These are phyloP conservation scores for Apiotrichum sp. DNA, from an alignment of 1,284 basidiomycete genomes.

Conservation along the genomic window DNA sequence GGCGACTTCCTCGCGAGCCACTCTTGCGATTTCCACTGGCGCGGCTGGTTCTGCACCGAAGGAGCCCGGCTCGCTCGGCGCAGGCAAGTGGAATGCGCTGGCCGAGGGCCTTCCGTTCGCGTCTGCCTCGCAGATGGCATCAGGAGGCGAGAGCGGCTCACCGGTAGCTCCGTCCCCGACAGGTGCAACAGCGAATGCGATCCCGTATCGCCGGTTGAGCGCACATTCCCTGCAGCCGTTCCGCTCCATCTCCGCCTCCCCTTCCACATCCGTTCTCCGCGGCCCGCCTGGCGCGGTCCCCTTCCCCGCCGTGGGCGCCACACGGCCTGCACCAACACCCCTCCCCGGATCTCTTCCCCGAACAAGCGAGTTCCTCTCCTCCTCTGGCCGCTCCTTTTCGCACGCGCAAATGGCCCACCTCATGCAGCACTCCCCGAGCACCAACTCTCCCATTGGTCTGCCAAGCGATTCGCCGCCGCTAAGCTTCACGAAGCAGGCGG, in stretches of 20 bases:
- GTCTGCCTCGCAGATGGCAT: not conserved
- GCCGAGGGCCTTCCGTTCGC: conserved; percentile 39
- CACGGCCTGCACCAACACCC: conserved; percentile 34
- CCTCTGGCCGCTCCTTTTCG: conserved; percentile 44
- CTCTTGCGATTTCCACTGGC: too few species aligned
- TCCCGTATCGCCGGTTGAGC: conserved; percentile 36
- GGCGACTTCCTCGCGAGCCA: not conserved
- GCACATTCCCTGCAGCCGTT: conserved; percentile 43
- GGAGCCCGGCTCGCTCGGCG: conserved; percentile 15
- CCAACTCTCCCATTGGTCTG: conserved; percentile 28
- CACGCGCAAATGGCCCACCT: conserved; percentile 42
- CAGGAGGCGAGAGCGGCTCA: not conserved
- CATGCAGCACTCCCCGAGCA: conserved; percentile 16
- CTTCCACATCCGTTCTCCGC: conserved; percentile 36
- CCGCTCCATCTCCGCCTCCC: conserved; percentile 29
- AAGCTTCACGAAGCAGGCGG: conserved; percentile 37
- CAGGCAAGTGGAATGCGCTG: conserved; percentile 33
- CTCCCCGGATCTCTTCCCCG: conserved; percentile 14
- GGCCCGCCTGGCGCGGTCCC: conserved; percentile 18
- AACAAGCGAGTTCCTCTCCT: conserved; percentile 42
- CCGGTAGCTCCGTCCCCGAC: conserved; percentile 10
- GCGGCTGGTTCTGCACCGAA: conserved; percentile 2
- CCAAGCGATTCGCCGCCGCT: conserved; percentile 21
- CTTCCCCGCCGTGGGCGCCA: not conserved
- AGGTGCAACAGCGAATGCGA: conserved; percentile 14